Percentiles rank a stretch among this genome's conserved stretches.
These are phyloP conservation scores for Coemansia sp. DNA, from an alignment of 192 early-diverging fungal genomes.

Conservation along the genomic window DNA sequence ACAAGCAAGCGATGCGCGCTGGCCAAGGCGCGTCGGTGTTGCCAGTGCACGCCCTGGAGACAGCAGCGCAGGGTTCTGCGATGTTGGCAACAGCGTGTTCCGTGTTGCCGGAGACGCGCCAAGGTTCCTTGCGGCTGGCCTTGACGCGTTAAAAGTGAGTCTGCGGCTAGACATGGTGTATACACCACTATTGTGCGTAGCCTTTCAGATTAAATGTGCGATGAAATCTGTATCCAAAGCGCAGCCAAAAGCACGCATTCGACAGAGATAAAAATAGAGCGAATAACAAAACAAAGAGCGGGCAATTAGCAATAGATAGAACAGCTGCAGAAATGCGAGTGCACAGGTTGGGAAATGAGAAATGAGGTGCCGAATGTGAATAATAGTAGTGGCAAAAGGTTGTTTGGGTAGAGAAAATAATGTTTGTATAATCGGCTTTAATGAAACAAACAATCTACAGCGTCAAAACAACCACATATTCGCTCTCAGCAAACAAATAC, in stretches of 20 bases:
- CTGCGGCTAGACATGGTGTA: conserved; percentile 43
- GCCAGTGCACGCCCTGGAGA: conserved; percentile 33
- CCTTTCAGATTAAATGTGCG: neutral
- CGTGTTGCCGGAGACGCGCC: conserved; percentile 42
- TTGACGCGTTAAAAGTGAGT: conserved; percentile 51
- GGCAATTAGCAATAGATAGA: conserved; percentile 2
- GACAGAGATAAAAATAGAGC: neutral
- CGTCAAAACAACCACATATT: no score
- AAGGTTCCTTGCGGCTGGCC: conserved; percentile 29
- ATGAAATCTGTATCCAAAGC: neutral
- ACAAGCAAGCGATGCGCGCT: conserved; percentile 37
- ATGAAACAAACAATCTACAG: neutral
- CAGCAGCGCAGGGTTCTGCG: conserved; percentile 16
- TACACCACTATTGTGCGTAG: neutral
- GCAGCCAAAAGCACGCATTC: neutral
- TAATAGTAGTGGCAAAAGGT: neutral
- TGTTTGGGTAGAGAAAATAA: neutral
- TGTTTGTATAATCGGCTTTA: neutral
- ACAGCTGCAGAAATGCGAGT: neutral
- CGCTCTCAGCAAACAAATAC: no score
- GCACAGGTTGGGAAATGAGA: neutral
- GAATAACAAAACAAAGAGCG: neutral
- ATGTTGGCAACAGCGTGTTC: conserved; percentile 19
- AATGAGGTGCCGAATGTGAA: neutral
- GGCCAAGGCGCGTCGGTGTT: conserved; percentile 40